Evolutionary conservation across 129 eudicot genomes (phyloP).

Genomic region (Lactuca saligna): DNA sequence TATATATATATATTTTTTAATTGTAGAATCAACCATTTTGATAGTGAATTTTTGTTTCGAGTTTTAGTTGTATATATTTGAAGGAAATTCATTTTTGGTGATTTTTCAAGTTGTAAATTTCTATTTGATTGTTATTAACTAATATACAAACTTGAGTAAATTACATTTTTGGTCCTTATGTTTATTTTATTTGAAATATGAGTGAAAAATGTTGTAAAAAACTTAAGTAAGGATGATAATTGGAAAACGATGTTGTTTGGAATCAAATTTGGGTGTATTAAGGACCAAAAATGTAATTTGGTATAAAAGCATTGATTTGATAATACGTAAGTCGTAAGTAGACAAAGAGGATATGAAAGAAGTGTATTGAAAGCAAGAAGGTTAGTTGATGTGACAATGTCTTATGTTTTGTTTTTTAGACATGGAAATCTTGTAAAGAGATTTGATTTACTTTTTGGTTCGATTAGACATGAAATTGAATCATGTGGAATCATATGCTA

Average conservation of each 20-base stretch:
- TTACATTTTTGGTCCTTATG: not conserved
- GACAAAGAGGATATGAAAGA: not conserved
- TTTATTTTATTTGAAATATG: no score
- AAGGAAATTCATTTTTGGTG: not conserved
- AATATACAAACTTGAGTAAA: not conserved
- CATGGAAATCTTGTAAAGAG: slow-evolving; percentile 42
- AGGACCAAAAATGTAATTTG: not conserved
- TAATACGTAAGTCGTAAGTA: no score
- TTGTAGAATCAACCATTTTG: slow-evolving; percentile 8
- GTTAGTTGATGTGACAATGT: slow-evolving; percentile 23
- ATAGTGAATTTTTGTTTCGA: slow-evolving; percentile 1
- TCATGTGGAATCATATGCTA: slow-evolving; percentile 44
- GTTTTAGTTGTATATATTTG: slow-evolving; percentile 10
- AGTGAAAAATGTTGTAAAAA: no score
- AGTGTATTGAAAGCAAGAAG: not conserved
- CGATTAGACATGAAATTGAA: slow-evolving; percentile 33
- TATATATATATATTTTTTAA: not conserved
- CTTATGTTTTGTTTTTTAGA: slow-evolving; percentile 32
- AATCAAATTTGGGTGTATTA: not conserved
- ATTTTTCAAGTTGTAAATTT: not conserved
- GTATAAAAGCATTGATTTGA: no score
- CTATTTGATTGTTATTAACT: not conserved
- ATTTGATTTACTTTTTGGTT: slow-evolving; percentile 38
- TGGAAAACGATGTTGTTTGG: not conserved
- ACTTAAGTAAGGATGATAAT: not conserved